These are phyloP conservation scores for Sesbania bispinosa DNA, from an alignment of 306 rosid genomes.

Conservation along the genomic window DNA sequence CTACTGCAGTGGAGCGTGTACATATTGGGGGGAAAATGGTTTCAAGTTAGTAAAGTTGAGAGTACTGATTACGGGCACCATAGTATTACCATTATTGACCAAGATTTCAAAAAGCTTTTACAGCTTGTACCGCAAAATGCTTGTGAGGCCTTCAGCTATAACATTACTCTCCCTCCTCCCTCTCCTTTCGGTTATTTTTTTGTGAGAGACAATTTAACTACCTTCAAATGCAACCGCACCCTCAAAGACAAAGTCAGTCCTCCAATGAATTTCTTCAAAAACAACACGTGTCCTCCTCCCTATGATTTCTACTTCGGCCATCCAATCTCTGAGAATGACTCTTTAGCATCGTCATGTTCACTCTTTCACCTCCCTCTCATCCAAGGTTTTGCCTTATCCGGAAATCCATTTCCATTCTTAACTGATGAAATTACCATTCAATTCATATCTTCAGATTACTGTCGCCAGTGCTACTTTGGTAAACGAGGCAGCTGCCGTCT, in stretches of 20 bases:
- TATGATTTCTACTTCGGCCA: not conserved
- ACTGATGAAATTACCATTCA: not conserved
- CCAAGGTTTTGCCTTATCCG: too few relatives aligned
- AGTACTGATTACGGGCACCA: rapidly evolving
- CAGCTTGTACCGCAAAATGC: too few relatives aligned
- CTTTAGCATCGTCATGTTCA: not conserved
- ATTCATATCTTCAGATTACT: not conserved
- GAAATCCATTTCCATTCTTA: not conserved
- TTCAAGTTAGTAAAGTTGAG: not conserved
- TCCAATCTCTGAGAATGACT: not conserved
- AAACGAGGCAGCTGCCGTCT: not conserved
- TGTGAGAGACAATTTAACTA: not conserved
- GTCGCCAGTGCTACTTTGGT: not conserved
- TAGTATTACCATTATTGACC: not conserved
- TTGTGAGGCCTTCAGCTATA: not conserved
- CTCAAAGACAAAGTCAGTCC: not conserved
- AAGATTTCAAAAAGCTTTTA: not conserved
- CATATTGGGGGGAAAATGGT: not conserved
- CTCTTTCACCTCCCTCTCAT: constrained; percentile 17
- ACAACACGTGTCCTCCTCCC: not conserved
- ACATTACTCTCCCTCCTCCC: constrained; percentile 3
- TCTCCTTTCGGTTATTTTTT: not conserved
- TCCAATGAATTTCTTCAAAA: not conserved
- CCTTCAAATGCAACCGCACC: constrained; percentile 23
- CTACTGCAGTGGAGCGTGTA: not conserved